Evolutionary conservation across 257 asterid genomes (phyloP), one percentile per base, ranked within the genome.

Genomic region (Fraxinus anomala): DNA sequence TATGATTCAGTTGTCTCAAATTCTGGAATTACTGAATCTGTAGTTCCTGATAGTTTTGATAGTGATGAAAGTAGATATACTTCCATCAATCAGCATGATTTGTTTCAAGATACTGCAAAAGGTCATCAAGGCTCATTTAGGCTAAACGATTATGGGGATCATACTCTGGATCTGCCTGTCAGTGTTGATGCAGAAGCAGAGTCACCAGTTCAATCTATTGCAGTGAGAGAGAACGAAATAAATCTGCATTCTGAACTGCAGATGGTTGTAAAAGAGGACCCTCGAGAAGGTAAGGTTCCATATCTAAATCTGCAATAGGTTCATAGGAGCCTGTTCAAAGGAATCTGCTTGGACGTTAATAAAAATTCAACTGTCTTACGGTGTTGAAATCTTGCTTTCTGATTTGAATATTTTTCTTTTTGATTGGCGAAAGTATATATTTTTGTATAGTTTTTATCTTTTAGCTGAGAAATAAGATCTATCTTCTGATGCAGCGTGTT

Each of bases 21-120:
- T 82, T 56, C 78, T 72, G 85, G 78, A 56, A 79, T 78, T 79
- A 72, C 78, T 24, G 84, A 83, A 77, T 76, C 82, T 80, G 78
- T 90, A 80, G 89, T 85, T 73, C 92, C 92, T 75, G 96, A 92
- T 89, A 92, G 93, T 89, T 85, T 88, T 84, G 97, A 91, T 75
- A 74, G 82, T 79, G 79, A 82, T 83, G 90, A 66, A 71, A 70
- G 68, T 39, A 74, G 68, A 71, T 70, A 79, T 74, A 73, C 73
- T 73, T 26, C 42, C 34, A 75, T 56, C 74, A 65, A 76, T 85
- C 85, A 77, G 76, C 86, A 82, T 63, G 82, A 80, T 74, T 77
- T 79, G 77, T 82, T 82, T 79, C 80, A 83, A 76, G 82, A 75
- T 71, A 75, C 75, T 68, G 80, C 77, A 70, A 85, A 68, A 82